Percentiles rank a stretch among this genome's conserved stretches.
phyloP scores from a whole-genome alignment of 2,329 filamentous ascomycete species.

The Colletotrichum sp. region DNA sequence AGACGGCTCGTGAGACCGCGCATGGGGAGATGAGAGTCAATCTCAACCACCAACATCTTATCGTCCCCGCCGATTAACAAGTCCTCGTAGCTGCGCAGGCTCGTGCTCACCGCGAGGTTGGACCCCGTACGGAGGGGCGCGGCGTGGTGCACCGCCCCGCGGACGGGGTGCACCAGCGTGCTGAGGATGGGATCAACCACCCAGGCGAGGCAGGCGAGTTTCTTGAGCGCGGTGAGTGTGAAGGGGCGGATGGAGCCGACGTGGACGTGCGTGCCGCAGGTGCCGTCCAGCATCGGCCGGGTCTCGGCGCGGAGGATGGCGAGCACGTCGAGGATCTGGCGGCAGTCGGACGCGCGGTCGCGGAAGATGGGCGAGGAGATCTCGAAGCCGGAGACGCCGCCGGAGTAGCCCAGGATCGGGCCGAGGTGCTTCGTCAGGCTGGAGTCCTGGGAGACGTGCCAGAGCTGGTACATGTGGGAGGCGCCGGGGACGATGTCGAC shows the following conservation, averaged over 20 bases:
- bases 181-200: neutral
- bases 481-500: neutral
- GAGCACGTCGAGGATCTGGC: neutral
- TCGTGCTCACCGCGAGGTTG: neutral
- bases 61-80: neutral
- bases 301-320: neutral
- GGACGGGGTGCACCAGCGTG: neutral
- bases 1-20: neutral
- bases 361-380: conserved; percentile 2
- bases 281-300: neutral
- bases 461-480: neutral
- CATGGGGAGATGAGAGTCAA: conserved; percentile 1
- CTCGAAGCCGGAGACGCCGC: neutral
- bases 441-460: neutral
- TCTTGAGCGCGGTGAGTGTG: neutral
- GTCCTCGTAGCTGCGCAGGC: neutral
- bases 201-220: neutral
- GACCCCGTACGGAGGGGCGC: neutral
- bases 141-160: neutral
- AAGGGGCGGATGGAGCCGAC: neutral
- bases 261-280: conserved; percentile 12
- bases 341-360: neutral
- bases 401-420: neutral
- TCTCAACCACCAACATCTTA: neutral
- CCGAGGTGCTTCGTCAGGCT: neutral